Evolutionary conservation across 495 filamentous ascomycete species (phyloP).

Genomic region (Thozetella sp.): DNA sequence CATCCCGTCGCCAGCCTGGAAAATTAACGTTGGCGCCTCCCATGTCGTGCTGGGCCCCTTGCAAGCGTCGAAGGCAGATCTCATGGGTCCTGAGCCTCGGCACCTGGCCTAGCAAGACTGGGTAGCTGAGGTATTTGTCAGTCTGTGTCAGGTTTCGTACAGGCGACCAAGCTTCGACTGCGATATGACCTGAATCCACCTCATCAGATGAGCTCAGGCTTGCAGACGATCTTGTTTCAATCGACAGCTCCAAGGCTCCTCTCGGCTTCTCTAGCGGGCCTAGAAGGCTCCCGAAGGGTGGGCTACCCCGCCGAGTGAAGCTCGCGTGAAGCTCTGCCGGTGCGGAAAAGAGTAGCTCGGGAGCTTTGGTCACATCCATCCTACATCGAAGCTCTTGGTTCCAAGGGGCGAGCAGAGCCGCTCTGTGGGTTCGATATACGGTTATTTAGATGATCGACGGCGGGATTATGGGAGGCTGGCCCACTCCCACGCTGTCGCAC

Average conservation of each 20-base stretch:
- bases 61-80: too few relatives aligned
- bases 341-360: not conserved
- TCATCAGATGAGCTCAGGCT: conserved; percentile 16
- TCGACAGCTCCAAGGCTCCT: conserved; percentile 11
- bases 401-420: conserved; percentile 4
- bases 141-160: conserved; percentile 7
- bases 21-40: too few relatives aligned
- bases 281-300: not conserved
- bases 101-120: not conserved
- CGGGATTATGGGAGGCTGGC: conserved; percentile 21
- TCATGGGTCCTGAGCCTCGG: too few relatives aligned
- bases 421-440: conserved; percentile 20
- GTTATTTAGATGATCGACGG: conserved; percentile 30
- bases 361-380: conserved; percentile 19
- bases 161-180: not conserved
- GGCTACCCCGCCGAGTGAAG: conserved; percentile 19
- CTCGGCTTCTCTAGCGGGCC: not conserved
- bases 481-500: conserved; percentile 27
- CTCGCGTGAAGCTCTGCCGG: conserved; percentile 9
- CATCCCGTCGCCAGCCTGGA: too few relatives aligned
- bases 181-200: conserved; percentile 5
- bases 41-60: too few relatives aligned
- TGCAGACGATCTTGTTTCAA: conserved; percentile 24
- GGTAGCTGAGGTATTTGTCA: conserved; percentile 14
- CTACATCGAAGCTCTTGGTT: conserved; percentile 4